Base-by-base conservation (phyloP, 2,329 filamentous ascomycete genomes). In the Trichoderma polysporum region DNA sequence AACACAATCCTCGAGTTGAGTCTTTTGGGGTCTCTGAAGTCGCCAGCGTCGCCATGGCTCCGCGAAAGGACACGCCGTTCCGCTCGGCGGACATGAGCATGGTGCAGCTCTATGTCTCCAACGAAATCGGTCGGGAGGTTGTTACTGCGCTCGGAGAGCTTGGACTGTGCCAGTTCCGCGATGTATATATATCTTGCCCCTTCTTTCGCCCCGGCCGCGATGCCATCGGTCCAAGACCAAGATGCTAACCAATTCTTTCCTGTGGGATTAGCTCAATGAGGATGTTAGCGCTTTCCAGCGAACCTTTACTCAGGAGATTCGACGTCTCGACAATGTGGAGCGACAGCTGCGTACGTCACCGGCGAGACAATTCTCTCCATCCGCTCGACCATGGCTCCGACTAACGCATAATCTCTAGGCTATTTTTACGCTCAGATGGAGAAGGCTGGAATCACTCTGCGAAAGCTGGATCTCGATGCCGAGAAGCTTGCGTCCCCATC, bases 11-110 rank as follows among this genome's bases (percentile, higher is more conserved):
- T 73, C 68, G 64, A 72, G 68, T 69, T 72, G 72, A 70, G 74
- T 74, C 70, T 25, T 60, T 45, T 71, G 76, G 76, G 73, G 75
- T 70, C 71, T 45, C 66, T 68, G 68, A 67, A 17, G 65, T 69
- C 68, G 67, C 41, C 76, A 72, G 49, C 49, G 49, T 75, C 76
- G 70, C 70, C 75, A 91, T 90, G 88, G 87, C 87, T 80, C 83
- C 85, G 73, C 81, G 83, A 79, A 83, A 92, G 83, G 93, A 98
- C 83, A 97, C 94, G 81, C 92, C 97, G 85, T 98, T 99, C 90
- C 94, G 96, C 87, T 99, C 95, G 79, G 92, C 93, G 92, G 92
- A 97, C 82, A 99, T 99, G 95, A 97, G 93, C 86, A 91, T 99
- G 90, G 97, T 97, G 77, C 95, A 99, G 89, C 91, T 99, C 76